These are phyloP conservation scores for Domatiomyces globalis DNA, from an alignment of 2,329 filamentous ascomycete genomes.

Conservation along the genomic window DNA sequence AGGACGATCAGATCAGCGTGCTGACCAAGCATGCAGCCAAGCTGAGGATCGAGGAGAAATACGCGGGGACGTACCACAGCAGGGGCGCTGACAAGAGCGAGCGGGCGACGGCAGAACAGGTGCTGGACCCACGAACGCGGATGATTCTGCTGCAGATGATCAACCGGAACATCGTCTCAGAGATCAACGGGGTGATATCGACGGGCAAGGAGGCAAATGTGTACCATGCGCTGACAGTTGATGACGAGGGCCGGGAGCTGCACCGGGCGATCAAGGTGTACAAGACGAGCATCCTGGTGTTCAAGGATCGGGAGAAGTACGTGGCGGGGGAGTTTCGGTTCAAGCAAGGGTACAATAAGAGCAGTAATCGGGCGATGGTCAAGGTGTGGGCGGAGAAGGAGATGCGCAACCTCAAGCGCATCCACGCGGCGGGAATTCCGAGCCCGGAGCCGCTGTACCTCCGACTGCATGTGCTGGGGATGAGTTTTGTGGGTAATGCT, in stretches of 20 bases:
- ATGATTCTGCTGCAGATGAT: constrained; percentile 96
- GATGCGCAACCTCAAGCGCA: constrained; percentile 78
- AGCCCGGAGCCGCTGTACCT: constrained; percentile 81
- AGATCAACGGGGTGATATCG: constrained; percentile 87
- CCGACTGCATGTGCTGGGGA: constrained; percentile 86
- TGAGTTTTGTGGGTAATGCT: constrained; percentile 79
- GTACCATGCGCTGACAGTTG: constrained; percentile 66
- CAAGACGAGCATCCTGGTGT: constrained; percentile 93
- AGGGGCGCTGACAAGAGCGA: constrained; percentile 65
- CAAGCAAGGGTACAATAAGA: constrained; percentile 79
- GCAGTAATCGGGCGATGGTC: constrained; percentile 91
- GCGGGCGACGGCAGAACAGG: constrained; percentile 84
- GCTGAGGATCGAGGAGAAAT: constrained; percentile 57
- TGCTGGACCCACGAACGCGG: constrained; percentile 81
- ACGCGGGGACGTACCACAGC: constrained; percentile 35
- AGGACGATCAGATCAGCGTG: constrained; percentile 80
- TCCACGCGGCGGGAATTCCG: constrained; percentile 71
- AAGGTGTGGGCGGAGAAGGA: constrained; percentile 99
- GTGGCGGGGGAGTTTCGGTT: constrained; percentile 91
- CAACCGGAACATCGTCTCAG: constrained; percentile 74
- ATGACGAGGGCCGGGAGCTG: constrained; percentile 37
- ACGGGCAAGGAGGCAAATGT: constrained; percentile 98
- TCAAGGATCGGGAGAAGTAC: constrained; percentile 95
- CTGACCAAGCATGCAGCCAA: constrained; percentile 74
- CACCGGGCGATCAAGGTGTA: constrained; percentile 96